Conservation (phyloP, 805 yeast genomes). For the Saccharomycopsis javanensis region DNA sequence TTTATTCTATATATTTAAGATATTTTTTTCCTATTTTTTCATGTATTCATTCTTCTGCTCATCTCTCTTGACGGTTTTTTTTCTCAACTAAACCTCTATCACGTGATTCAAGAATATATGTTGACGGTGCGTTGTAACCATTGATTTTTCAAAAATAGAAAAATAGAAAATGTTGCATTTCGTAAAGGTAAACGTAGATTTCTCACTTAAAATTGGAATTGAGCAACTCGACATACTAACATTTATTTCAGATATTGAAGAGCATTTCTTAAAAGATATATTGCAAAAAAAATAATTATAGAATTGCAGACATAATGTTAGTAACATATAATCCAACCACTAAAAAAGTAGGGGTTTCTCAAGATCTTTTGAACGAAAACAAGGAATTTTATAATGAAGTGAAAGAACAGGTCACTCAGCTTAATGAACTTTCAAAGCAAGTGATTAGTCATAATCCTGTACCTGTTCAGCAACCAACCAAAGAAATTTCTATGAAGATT, state of each 20-base stretch:
- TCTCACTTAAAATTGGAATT: too few relatives aligned
- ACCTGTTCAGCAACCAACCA: slow-evolving; percentile 46
- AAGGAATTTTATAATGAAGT: slow-evolving; percentile 19
- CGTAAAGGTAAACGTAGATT: neutral
- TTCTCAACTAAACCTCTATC: neutral
- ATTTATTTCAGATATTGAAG: too few relatives aligned
- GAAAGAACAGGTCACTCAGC: slow-evolving; percentile 26
- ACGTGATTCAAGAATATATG: neutral
- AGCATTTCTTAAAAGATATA: too few relatives aligned
- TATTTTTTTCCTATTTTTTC: neutral
- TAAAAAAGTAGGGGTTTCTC: neutral
- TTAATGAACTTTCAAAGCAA: slow-evolving; percentile 31
- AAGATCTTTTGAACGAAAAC: neutral
- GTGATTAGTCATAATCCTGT: slow-evolving; percentile 39
- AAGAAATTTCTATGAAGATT: slow-evolving; percentile 45
- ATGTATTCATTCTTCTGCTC: neutral
- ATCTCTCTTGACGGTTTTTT: neutral
- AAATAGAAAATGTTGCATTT: neutral
- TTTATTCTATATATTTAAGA: neutral
- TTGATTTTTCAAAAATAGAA: neutral
- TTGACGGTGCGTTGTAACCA: neutral
- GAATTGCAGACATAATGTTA: too few relatives aligned
- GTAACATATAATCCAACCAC: slow-evolving; percentile 1
- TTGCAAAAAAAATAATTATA: too few relatives aligned
- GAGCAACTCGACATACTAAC: too few relatives aligned